Conservation (phyloP, 768 basidiomycete genomes). For the Serendipita vermifera region DNA sequence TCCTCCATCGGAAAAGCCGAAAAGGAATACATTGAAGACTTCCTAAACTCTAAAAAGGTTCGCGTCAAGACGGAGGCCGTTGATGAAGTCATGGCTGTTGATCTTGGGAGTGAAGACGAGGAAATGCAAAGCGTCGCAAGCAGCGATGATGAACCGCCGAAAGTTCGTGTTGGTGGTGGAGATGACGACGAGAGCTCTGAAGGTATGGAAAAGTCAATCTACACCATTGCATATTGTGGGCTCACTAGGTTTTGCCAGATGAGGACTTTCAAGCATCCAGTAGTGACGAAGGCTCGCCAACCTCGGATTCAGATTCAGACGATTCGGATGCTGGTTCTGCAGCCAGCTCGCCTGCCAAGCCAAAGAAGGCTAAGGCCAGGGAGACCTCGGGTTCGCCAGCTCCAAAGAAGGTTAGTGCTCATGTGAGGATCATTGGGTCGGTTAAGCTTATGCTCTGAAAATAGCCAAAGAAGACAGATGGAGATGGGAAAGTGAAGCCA, state of each 20-base stretch:
- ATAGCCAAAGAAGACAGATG: conserved; percentile 20
- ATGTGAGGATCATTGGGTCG: too few species aligned
- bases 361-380: conserved; percentile 39
- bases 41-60: conserved; percentile 82
- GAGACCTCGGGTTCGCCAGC: conserved; percentile 11
- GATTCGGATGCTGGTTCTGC: conserved; percentile 73
- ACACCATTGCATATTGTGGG: too few species aligned
- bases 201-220: too few species aligned
- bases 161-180: conserved; percentile 25
- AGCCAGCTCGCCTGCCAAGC: conserved; percentile 44
- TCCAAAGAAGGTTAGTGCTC: conserved; percentile 24
- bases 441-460: too few species aligned
- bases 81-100: conserved; percentile 56
- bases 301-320: conserved; percentile 46
- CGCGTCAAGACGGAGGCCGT: conserved; percentile 89
- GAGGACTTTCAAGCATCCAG: conserved; percentile 84
- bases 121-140: conserved; percentile 74
- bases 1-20: conserved; percentile 95
- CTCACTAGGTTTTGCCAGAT: conserved; percentile 32
- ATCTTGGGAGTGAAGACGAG: conserved; percentile 54
- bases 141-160: conserved; percentile 48
- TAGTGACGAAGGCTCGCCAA: conserved; percentile 82
- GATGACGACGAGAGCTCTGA: conserved; percentile 68
- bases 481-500: conserved; percentile 15
- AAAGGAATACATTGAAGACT: conserved; percentile 71